phyloP scores from a whole-genome alignment of 2,329 filamentous ascomycete genomes.

The Cladosporium sp. region DNA sequence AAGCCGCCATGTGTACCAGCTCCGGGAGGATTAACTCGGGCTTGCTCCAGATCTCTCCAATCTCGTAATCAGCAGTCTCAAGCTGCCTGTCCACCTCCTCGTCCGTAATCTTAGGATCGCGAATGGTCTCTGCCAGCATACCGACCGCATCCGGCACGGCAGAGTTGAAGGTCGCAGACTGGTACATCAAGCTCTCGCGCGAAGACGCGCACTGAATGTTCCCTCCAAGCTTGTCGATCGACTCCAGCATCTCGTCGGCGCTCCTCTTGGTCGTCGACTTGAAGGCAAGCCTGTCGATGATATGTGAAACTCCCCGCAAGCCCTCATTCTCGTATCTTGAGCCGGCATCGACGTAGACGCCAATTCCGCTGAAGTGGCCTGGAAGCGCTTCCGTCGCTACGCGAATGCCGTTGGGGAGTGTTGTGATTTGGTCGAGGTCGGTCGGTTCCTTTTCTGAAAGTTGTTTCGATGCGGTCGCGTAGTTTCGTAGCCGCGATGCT shows the following conservation, averaged over 20 bases:
- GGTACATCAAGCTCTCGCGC: conserved; percentile 96
- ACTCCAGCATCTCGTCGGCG: conserved; percentile 83
- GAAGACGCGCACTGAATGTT: conserved; percentile 98
- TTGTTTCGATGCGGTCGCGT: conserved; percentile 33
- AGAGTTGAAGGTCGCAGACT: conserved; percentile 95
- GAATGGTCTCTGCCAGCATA: conserved; percentile 90
- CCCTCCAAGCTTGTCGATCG: conserved; percentile 83
- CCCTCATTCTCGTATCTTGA: conserved; percentile 88
- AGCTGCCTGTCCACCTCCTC: conserved; percentile 86
- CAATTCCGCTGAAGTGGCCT: conserved; percentile 91
- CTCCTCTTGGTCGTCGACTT: conserved; percentile 75
- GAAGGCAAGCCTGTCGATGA: conserved; percentile 93
- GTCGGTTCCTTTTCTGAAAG: conserved; percentile 67
- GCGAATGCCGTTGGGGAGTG: conserved; percentile 86
- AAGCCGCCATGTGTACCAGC: conserved; percentile 91
- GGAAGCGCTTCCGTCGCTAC: conserved; percentile 94
- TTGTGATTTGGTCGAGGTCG: conserved; percentile 85
- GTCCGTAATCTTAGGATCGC: conserved; percentile 79
- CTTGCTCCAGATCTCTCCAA: conserved; percentile 96
- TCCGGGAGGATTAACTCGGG: conserved; percentile 95
- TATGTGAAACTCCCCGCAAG: conserved; percentile 88
- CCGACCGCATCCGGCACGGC: conserved; percentile 80
- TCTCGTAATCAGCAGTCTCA: conserved; percentile 90
- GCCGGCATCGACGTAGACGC: conserved; percentile 92
- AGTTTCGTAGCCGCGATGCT: conserved; percentile 26